Evolutionary conservation across 805 yeast species (phyloP).

Genomic region (Pichia kluyveri): DNA sequence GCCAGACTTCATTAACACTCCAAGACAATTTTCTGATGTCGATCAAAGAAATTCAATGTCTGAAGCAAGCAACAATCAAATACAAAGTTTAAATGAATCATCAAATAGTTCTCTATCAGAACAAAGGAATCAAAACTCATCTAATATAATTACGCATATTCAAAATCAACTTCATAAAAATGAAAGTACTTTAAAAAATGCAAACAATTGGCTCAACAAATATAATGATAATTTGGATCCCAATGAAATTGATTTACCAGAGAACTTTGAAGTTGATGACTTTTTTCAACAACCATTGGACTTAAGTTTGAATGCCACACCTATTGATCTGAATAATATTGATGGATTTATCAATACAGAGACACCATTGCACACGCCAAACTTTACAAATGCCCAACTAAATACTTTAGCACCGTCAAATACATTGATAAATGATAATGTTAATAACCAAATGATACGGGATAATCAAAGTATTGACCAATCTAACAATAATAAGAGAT

Average conservation of each 20-base stretch:
- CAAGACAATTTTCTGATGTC: not conserved
- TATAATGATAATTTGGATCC: conserved; percentile 10
- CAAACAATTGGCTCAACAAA: conserved; percentile 43
- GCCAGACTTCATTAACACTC: conserved; percentile 5
- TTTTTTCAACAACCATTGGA: conserved; percentile 18
- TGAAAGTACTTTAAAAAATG: conserved; percentile 45
- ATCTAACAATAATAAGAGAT: not conserved
- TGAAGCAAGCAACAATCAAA: not conserved
- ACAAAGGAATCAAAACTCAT: not conserved
- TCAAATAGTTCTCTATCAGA: not conserved
- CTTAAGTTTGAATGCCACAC: conserved; percentile 8
- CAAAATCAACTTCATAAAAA: conserved; percentile 40
- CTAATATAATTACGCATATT: conserved; percentile 27
- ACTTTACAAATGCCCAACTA: not conserved
- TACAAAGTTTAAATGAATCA: not conserved
- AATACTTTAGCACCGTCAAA: not conserved
- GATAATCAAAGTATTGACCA: not conserved
- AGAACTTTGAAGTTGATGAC: conserved; percentile 28
- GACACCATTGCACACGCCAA: conserved; percentile 5
- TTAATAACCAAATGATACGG: not conserved
- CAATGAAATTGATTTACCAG: conserved; percentile 10
- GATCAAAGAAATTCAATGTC: not conserved
- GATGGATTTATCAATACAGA: conserved; percentile 1
- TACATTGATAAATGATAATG: not conserved
- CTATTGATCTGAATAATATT: conserved; percentile 6